Base-by-base conservation (phyloP, 2,329 filamentous ascomycete genomes). In the Cladosporium sp. region DNA sequence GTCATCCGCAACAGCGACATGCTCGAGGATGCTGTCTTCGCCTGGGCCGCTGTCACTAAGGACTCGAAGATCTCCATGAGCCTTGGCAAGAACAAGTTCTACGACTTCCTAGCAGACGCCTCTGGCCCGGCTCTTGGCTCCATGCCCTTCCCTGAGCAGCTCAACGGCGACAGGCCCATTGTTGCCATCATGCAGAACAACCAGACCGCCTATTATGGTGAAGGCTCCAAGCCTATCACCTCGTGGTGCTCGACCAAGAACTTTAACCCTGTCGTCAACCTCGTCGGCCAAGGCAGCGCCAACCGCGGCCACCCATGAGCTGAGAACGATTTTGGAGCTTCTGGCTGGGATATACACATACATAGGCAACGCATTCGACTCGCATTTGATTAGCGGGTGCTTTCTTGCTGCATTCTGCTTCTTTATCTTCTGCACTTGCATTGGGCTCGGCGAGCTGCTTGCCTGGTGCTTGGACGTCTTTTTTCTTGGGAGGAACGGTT, bases 1-100 rank as follows among this genome's bases (percentile, higher is more conserved):
- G 70, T 66, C 23, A 73, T 78, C 60, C 72, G 73, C 64, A 79
- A 79, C 71, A 68, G 70, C 54, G 65, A 72, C 2, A 74, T 71
- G 53, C 73, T 75, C 8, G 69, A 70, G 43, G 77, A 79, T 57
- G 75, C 76, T 16, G 75, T 79, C 65, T 78, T 79, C 66, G 75
- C 76, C 3, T 78, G 76, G 75, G 76, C 76, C 10, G 68, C 77
- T 6, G 75, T 78, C 58, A 71, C 69, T 32, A 65, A 73, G 18
- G 61, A 70, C 11, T 70, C 75, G 18, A 76, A 71, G 28, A 70
- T 78, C 64, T 74, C 72, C 28, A 70, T 77, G 70, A 72, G 70
- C 7, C 70, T 76, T 21, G 76, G 76, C 25, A 72, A 67, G 67
- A 77, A 78, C 69, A 65, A 72, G 63, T 72, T 71, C 69, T 75